Evolutionary conservation across 495 filamentous ascomycete genomes (phyloP), one percentile per base, ranked within the genome.

Genomic region (Podospora sp.): DNA sequence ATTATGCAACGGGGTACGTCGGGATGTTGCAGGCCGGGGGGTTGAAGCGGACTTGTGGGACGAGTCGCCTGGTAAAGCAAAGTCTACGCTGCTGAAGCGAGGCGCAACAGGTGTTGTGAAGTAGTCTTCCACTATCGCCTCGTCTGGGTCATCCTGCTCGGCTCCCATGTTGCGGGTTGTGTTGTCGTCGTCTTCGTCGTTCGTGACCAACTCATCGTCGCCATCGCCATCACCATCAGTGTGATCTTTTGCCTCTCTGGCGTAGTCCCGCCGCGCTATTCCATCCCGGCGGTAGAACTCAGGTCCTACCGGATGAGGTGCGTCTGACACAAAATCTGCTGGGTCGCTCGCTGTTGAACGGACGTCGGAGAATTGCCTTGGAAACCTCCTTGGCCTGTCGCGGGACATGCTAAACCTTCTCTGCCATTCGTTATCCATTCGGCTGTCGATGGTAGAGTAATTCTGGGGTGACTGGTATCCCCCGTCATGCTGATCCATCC

Each of bases 151-250:
- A 18, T 25, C 33, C 16, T 20, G 56, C 2, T 35, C 50, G 16
- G 60, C 64, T 6, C 67, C 72, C 14, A 67, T 50, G 60, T 68
- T 73, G 60, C 71, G 78, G 33, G 79, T 74, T 21, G 74, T 69
- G 27, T 81, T 80, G 35, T 84, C 83, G 40, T 87, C 83, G 22
- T 85, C 80, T 56, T 89, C 88, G 40, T 89, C 87, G 50, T 90
- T 90, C 0, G 91, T 93, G n/a, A 92, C 84, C n/a, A 92, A 82
- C 76, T 96, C 93, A 69, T 96, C 92, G 69, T 97, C 93, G 3
- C 91, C 93, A 77, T 97, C 92, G 36, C 85, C 92, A 69, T 92
- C 92, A 0, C 83, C 92, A 71, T 92, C 92, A 2, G 89, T 91
- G 68, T 91, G 72, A 35, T 83, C 81, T 67, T 81, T 82, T 1